phyloP scores from a whole-genome alignment of 129 eudicot genomes.

The Artemisia tridentata region DNA sequence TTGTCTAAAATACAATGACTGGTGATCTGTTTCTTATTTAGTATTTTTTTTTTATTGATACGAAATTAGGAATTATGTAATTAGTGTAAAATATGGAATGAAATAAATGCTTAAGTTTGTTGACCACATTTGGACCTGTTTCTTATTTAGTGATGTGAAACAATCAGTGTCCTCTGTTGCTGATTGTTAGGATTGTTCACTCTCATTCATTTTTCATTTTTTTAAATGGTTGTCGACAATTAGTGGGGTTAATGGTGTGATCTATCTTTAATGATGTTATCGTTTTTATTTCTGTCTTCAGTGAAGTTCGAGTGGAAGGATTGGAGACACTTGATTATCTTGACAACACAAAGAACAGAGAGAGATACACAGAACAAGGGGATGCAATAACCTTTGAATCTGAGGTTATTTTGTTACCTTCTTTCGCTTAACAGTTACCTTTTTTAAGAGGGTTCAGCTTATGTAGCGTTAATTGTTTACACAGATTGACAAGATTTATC shows the following conservation, averaged over 20 bases:
- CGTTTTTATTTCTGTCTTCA: conserved; percentile 27
- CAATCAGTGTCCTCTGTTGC: no score
- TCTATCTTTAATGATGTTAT: conserved; percentile 4
- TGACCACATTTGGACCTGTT: no score
- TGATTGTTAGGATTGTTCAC: no score
- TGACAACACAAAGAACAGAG: conserved; percentile 69
- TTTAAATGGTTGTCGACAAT: not conserved
- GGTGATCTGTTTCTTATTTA: no score
- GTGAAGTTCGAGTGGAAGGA: conserved; percentile 96
- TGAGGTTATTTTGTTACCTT: conserved; percentile 55
- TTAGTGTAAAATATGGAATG: no score
- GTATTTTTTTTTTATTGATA: no score
- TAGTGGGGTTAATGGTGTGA: conserved; percentile 3
- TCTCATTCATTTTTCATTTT: not conserved
- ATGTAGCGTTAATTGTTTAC: conserved; percentile 3
- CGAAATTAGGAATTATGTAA: no score
- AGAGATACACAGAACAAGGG: conserved; percentile 80
- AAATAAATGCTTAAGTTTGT: no score
- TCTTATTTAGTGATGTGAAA: no score
- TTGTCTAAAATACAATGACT: no score
- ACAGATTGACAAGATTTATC: conserved; percentile 83
- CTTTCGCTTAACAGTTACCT: not conserved
- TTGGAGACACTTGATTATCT: conserved; percentile 87
- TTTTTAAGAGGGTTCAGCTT: not conserved
- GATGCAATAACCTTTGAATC: conserved; percentile 84